Evolutionary conservation across 1,284 basidiomycete genomes (phyloP).

Genomic region (Uromyces viciae-fabae): DNA sequence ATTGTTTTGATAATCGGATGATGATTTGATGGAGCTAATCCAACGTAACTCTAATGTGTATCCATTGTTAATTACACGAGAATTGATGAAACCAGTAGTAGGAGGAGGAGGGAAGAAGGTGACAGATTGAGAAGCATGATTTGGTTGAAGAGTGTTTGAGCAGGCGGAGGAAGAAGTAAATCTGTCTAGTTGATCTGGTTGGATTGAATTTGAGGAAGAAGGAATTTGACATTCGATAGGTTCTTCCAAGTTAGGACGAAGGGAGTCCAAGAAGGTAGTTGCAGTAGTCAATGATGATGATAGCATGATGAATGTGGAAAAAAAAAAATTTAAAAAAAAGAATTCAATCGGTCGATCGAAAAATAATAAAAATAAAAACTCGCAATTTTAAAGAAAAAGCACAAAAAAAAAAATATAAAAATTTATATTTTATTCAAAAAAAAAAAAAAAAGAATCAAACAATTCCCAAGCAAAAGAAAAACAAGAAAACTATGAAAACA

Average conservation of each 20-base stretch:
- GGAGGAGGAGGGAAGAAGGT: slow-evolving; percentile 22
- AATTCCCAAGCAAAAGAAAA: not conserved
- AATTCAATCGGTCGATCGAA: too few species aligned
- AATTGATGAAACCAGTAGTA: slow-evolving; percentile 15
- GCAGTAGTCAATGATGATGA: slow-evolving; percentile 17
- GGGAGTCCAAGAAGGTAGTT: slow-evolving; percentile 6
- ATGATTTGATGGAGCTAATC: slow-evolving; percentile 21
- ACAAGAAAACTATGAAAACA: not conserved
- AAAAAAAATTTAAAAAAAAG: too few species aligned
- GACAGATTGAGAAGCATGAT: slow-evolving; percentile 37
- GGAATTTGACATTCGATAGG: slow-evolving; percentile 29
- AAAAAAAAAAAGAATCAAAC: not conserved
- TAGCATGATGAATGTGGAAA: too few species aligned
- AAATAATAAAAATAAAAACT: too few species aligned
- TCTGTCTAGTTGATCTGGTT: not conserved
- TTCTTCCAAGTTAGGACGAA: slow-evolving; percentile 17
- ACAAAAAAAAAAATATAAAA: too few species aligned
- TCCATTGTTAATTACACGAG: slow-evolving; percentile 32
- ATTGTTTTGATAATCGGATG: not conserved
- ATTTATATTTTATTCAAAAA: not conserved
- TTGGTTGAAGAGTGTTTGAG: slow-evolving; percentile 16
- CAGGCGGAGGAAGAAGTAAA: not conserved
- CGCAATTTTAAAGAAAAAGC: too few species aligned
- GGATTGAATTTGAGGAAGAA: not conserved
- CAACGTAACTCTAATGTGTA: slow-evolving; percentile 33